These are phyloP conservation scores for Fusarium burgessii DNA, from an alignment of 2,329 filamentous ascomycete genomes.

Conservation along the genomic window DNA sequence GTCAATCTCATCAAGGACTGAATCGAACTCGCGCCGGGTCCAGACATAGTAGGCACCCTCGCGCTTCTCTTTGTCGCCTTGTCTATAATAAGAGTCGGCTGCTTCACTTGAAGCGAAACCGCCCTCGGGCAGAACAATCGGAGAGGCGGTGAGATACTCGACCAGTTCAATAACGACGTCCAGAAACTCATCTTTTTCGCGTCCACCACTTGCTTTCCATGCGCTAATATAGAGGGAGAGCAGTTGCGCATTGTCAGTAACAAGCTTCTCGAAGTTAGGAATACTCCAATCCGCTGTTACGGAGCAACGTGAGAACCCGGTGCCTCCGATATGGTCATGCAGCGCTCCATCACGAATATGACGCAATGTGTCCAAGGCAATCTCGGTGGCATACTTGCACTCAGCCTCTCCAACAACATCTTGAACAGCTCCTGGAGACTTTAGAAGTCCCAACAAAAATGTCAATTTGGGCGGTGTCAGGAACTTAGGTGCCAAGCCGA, in stretches of 20 bases:
- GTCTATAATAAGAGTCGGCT: conserved; percentile 82
- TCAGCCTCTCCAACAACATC: conserved; percentile 91
- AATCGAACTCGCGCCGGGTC: conserved; percentile 88
- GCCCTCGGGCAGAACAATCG: conserved; percentile 75
- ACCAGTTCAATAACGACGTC: conserved; percentile 84
- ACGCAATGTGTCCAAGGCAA: conserved; percentile 84
- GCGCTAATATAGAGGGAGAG: conserved; percentile 87
- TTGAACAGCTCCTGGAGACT: conserved; percentile 77
- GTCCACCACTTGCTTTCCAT: conserved; percentile 69
- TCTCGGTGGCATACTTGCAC: conserved; percentile 77
- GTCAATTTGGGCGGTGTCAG: conserved; percentile 86
- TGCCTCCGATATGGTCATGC: conserved; percentile 66
- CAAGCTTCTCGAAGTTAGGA: conserved; percentile 97
- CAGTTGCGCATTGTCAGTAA: conserved; percentile 91
- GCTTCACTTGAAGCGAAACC: conserved; percentile 92
- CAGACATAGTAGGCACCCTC: conserved; percentile 97
- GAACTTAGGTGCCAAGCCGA: conserved; percentile 86
- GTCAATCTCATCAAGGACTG: conserved; percentile 67
- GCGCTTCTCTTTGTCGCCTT: conserved; percentile 82
- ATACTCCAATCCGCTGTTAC: conserved; percentile 93
- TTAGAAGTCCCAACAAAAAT: conserved; percentile 81
- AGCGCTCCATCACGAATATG: conserved; percentile 73
- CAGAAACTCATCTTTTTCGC: conserved; percentile 76
- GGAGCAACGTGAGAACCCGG: conserved; percentile 78
- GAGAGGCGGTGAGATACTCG: conserved; percentile 82